These are phyloP conservation scores for Dianthus caryophyllus DNA, from an alignment of 148 eudicot genomes.

Conservation along the genomic window DNA sequence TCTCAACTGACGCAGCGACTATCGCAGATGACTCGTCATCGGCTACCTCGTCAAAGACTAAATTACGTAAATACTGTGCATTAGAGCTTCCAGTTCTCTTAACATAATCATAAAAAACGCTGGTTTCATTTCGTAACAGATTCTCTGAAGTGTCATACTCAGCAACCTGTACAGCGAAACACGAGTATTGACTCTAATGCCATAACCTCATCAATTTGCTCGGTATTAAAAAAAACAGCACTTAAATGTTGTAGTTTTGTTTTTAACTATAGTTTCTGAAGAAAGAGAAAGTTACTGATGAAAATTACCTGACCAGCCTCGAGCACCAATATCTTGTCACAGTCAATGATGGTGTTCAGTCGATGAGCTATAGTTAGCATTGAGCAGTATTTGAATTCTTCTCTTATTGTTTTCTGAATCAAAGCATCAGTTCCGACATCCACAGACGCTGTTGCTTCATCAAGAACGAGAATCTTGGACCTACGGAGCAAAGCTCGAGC, in stretches of 20 bases:
- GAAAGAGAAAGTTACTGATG: too few species aligned
- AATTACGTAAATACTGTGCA: conserved; percentile 76
- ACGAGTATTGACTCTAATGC: background rate
- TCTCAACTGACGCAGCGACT: too few species aligned
- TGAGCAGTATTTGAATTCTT: conserved; percentile 84
- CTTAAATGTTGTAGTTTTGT: too few species aligned
- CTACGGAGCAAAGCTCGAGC: conserved; percentile 74
- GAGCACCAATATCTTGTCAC: conserved; percentile 65
- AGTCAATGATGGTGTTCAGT: conserved; percentile 77
- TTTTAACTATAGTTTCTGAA: too few species aligned
- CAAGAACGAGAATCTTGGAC: conserved; percentile 82
- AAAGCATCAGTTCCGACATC: conserved; percentile 92
- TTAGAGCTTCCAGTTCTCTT: conserved; percentile 91
- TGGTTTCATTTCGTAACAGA: conserved; percentile 53
- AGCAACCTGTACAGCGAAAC: conserved; percentile 48
- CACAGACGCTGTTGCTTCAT: conserved; percentile 98
- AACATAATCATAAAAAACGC: conserved; percentile 90
- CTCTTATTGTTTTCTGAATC: conserved; percentile 84
- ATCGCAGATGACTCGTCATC: too few species aligned
- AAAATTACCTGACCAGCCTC: conserved; percentile 79
- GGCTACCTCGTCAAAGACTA: too few species aligned
- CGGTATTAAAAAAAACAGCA: too few species aligned
- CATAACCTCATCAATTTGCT: too few species aligned
- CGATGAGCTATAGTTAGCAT: conserved; percentile 95
- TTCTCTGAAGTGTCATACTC: conserved; percentile 77